These are phyloP conservation scores for Trematosphaeria pertusa DNA, from an alignment of 2,329 filamentous ascomycete species.

Conservation along the genomic window DNA sequence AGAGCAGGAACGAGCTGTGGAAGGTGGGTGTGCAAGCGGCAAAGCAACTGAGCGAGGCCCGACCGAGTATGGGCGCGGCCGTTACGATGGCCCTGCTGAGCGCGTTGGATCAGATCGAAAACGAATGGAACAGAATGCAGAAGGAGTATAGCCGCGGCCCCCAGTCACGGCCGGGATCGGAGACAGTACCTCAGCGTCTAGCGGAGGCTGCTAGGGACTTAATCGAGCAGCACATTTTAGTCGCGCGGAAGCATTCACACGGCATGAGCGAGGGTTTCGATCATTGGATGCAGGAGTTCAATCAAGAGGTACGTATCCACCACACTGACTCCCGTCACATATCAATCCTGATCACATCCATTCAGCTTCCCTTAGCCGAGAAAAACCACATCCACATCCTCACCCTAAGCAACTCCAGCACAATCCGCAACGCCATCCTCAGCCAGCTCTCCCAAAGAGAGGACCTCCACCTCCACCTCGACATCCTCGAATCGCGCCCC, in stretches of 20 bases:
- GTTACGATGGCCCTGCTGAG: slow-evolving; percentile 60
- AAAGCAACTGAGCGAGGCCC: slow-evolving; percentile 60
- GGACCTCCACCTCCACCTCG: slow-evolving; percentile 58
- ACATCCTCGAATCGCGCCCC: slow-evolving; percentile 71
- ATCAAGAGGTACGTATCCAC: slow-evolving; percentile 1
- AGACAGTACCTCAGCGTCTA: background rate
- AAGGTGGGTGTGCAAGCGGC: slow-evolving; percentile 66
- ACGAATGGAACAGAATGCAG: slow-evolving; percentile 8
- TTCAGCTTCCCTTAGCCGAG: background rate
- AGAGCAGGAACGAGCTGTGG: slow-evolving; percentile 58
- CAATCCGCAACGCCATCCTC: slow-evolving; percentile 60
- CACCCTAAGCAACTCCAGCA: slow-evolving; percentile 60
- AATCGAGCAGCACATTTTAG: slow-evolving; percentile 11
- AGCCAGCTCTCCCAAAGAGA: slow-evolving; percentile 47
- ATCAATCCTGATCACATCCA: background rate
- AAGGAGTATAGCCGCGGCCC: slow-evolving; percentile 1
- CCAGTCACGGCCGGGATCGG: no score
- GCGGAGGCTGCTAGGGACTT: slow-evolving; percentile 11
- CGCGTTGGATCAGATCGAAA: slow-evolving; percentile 53
- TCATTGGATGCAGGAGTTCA: slow-evolving; percentile 10
- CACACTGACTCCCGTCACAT: background rate
- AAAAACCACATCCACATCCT: slow-evolving; percentile 24
- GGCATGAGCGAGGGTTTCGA: slow-evolving; percentile 12
- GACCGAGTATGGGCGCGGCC: slow-evolving; percentile 65
- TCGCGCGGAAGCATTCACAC: background rate